Percentiles rank a stretch among this genome's conserved stretches.
Conservation (phyloP, 2,329 filamentous ascomycete genomes). For the Dothideomycetes sp. region DNA sequence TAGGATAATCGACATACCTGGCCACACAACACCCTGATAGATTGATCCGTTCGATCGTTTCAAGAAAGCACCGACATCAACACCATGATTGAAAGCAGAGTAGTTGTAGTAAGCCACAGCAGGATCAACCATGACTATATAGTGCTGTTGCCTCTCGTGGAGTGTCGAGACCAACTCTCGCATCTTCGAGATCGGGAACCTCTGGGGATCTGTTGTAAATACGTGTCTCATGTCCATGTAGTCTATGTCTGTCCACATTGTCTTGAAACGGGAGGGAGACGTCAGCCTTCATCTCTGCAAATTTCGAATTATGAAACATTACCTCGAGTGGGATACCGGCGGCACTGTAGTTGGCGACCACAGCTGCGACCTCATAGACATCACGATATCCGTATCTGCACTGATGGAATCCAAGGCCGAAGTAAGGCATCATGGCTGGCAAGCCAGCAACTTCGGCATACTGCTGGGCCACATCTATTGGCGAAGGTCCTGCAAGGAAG, state of each 20-base stretch:
- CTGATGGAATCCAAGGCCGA: slow-evolving; percentile 42
- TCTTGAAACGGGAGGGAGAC: no score
- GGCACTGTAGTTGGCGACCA: slow-evolving; percentile 56
- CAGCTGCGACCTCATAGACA: slow-evolving; percentile 56
- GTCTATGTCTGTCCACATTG: slow-evolving; percentile 47
- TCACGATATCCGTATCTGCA: slow-evolving; percentile 44
- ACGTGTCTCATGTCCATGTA: slow-evolving; percentile 41
- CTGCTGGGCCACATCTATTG: slow-evolving; percentile 39
- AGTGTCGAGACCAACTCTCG: slow-evolving; percentile 57
- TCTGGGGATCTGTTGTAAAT: slow-evolving; percentile 56
- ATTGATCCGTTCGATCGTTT: slow-evolving; percentile 45
- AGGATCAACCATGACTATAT: slow-evolving; percentile 64
- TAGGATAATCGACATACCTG: slow-evolving; percentile 37
- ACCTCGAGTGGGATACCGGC: slow-evolving; percentile 61
- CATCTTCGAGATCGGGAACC: slow-evolving; percentile 54
- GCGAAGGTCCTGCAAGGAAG: slow-evolving; percentile 41
- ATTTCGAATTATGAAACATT: no score
- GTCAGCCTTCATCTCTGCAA: no score
- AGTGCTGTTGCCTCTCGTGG: slow-evolving; percentile 26
- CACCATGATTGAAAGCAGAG: slow-evolving; percentile 52
- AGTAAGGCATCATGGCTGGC: slow-evolving; percentile 43
- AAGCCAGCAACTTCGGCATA: slow-evolving; percentile 43
- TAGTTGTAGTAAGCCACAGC: slow-evolving; percentile 43
- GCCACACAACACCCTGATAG: slow-evolving; percentile 63
- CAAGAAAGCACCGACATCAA: slow-evolving; percentile 47